phyloP scores from a whole-genome alignment of 1,284 basidiomycete genomes.

The Boletus hoseneyae region DNA sequence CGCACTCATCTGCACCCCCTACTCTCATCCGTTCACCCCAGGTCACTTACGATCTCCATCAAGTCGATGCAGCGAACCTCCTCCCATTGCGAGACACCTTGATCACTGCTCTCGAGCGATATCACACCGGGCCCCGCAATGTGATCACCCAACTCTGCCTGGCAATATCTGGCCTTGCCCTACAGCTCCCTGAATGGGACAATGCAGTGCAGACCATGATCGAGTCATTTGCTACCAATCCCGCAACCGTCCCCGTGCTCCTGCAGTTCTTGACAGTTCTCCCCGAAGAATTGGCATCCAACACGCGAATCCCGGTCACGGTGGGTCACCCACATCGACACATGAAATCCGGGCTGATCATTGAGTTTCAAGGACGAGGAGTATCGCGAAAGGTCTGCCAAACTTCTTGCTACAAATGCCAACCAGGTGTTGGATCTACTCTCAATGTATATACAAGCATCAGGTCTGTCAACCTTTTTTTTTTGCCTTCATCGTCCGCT shows the following conservation, averaged over 20 bases:
- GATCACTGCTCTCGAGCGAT: constrained; percentile 68
- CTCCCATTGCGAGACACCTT: constrained; percentile 87
- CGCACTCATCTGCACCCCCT: not conserved
- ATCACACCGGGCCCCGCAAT: constrained; percentile 75
- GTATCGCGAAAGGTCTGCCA: constrained; percentile 62
- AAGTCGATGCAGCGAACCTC: constrained; percentile 74
- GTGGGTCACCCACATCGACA: constrained; percentile 45
- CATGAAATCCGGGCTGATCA: constrained; percentile 5
- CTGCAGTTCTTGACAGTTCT: constrained; percentile 90
- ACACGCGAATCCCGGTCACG: constrained; percentile 85
- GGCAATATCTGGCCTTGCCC: constrained; percentile 85
- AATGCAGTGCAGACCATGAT: constrained; percentile 83
- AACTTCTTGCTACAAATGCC: constrained; percentile 72
- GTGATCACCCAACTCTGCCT: constrained; percentile 90
- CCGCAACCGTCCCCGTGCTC: constrained; percentile 78
- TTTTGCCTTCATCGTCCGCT: not conserved
- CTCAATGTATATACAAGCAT: constrained; percentile 86
- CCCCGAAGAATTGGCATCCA: constrained; percentile 87
- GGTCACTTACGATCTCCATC: constrained; percentile 94
- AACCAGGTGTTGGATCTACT: constrained; percentile 76
- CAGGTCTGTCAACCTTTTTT: constrained; percentile 52
- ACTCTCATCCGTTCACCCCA: constrained; percentile 36
- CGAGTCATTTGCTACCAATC: constrained; percentile 81
- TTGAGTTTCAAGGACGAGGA: constrained; percentile 65
- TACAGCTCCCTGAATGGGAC: constrained; percentile 90